Evolutionary conservation across 177 flowering plant genomes (phyloP).

Genomic region (Vitis hybrid): DNA sequence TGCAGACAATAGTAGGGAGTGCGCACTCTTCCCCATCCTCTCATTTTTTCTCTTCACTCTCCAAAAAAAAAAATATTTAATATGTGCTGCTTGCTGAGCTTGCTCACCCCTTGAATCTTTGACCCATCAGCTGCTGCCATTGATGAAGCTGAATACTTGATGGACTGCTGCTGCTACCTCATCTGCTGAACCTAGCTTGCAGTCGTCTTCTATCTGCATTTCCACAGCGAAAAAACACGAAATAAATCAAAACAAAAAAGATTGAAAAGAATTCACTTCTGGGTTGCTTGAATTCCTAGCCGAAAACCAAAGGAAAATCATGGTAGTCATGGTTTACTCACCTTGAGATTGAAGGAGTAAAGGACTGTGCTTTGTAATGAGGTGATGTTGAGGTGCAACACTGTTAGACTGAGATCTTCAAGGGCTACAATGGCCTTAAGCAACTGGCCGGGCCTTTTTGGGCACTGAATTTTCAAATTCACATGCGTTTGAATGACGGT

Average conservation of each 20-base stretch:
- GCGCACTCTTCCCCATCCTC: constrained; percentile 5
- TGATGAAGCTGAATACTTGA: constrained; percentile 35
- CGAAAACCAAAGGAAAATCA: neutral
- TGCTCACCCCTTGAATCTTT: neutral
- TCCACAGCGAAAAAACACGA: neutral
- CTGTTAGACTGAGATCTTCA: constrained; percentile 53
- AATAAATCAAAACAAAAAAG: neutral
- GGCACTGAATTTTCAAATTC: constrained; percentile 49
- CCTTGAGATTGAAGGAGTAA: constrained; percentile 80
- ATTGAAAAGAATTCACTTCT: neutral
- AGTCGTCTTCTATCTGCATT: constrained; percentile 43
- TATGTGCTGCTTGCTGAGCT: neutral
- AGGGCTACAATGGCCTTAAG: constrained; percentile 52
- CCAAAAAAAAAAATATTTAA: neutral
- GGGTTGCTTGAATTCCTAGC: neutral
- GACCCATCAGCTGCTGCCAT: constrained; percentile 10
- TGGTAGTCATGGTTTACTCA: constrained; percentile 10
- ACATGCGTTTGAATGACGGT: constrained; percentile 61
- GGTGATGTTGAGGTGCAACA: constrained; percentile 69
- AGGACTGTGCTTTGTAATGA: constrained; percentile 38
- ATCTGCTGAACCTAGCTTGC: constrained; percentile 38
- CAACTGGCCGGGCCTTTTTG: constrained; percentile 46
- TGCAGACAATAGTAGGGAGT: constrained; percentile 1
- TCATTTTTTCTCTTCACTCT: neutral
- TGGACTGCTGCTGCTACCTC: constrained; percentile 40